Percentiles rank a stretch among this genome's conserved stretches.
Conservation (phyloP, 306 rosid genomes). For the Prunus mira region DNA sequence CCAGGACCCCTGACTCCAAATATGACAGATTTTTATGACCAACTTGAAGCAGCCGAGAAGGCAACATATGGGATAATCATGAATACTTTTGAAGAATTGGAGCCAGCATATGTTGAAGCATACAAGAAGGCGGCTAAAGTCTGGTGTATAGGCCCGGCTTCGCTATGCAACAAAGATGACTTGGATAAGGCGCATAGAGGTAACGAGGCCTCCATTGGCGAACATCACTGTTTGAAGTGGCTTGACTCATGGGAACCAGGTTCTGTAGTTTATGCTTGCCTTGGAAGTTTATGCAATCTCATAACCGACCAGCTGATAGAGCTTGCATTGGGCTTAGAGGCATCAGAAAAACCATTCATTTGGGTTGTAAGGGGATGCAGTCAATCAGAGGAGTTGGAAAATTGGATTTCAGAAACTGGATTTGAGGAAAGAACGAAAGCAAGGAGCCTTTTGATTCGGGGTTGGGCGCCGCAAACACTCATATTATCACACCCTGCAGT, state of each 20-base stretch:
- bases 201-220: slow-evolving; percentile 33
- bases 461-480: slow-evolving; percentile 72
- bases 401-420: slow-evolving; percentile 37
- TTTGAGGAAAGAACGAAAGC: slow-evolving; percentile 48
- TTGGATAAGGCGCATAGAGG: slow-evolving; percentile 61
- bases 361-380: slow-evolving; percentile 56
- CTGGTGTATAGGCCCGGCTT: slow-evolving; percentile 46
- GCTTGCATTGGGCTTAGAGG: slow-evolving; percentile 60
- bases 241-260: slow-evolving; percentile 33
- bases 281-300: slow-evolving; percentile 59
- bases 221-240: slow-evolving; percentile 44
- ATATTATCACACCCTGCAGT: slow-evolving; percentile 49
- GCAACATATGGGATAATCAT: slow-evolving; percentile 27
- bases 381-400: slow-evolving; percentile 30
- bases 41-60: slow-evolving; percentile 10
- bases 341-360: slow-evolving; percentile 48
- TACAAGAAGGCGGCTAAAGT: slow-evolving; percentile 18
- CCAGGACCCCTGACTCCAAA: slow-evolving; percentile 1
- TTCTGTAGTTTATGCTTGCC: slow-evolving; percentile 53
- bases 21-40: neutral
- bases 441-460: slow-evolving; percentile 49
- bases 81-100: slow-evolving; percentile 30
- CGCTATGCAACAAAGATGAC: slow-evolving; percentile 33
- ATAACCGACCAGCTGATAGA: slow-evolving; percentile 39
- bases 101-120: slow-evolving; percentile 14